Base-by-base conservation (phyloP, 495 filamentous ascomycete genomes). In the Aspergillus bertholletiae region DNA sequence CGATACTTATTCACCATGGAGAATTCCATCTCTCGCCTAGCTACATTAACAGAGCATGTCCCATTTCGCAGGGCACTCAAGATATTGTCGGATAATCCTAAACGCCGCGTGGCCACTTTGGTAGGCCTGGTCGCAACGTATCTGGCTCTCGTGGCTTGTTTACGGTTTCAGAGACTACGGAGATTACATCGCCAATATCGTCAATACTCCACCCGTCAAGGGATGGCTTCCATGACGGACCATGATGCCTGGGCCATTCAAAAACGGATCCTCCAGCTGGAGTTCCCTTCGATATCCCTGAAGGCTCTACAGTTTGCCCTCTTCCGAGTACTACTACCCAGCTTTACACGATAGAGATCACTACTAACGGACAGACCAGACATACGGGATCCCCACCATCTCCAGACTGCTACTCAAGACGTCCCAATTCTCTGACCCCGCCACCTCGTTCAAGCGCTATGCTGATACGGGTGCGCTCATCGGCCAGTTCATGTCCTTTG, bases 311-410 rank as follows among this genome's bases (percentile, higher is more conserved):
- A 85, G 45, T 87, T 87, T 66, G 85, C 82, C 0, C 67, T 89
- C 1, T 87, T 88, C 62, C 78, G 80, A 43, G 79, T 82, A 60
- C 17, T 48, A 8, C n/a, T 3, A 20, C 20, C 37, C 12, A 32
- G 7, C 15, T 13, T 8, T 35, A 2, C 17, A 46, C 24, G 23
- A 21, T 24, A 4, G 3, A 35, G 8, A 32, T 32, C 45, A 34
- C 15, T n/a, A 28, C 39, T 56, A 23, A 63, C n/a, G 23, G 2
- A 18, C n/a, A 3, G 11, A 9, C 9, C 52, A 84, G 78, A 86
- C 85, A 18, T 88, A 88, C 55, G 84, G 80, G 5, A 80, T 88
- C n/a, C 82, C 83, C 6, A 78, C 80, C 5, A 87, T 86, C 21
- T 82, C 80, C 12, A 75, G 68, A 12, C 67, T 87, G 0, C 73